phyloP scores from a whole-genome alignment of 2,329 filamentous ascomycete species.

The Fusarium longipes region DNA sequence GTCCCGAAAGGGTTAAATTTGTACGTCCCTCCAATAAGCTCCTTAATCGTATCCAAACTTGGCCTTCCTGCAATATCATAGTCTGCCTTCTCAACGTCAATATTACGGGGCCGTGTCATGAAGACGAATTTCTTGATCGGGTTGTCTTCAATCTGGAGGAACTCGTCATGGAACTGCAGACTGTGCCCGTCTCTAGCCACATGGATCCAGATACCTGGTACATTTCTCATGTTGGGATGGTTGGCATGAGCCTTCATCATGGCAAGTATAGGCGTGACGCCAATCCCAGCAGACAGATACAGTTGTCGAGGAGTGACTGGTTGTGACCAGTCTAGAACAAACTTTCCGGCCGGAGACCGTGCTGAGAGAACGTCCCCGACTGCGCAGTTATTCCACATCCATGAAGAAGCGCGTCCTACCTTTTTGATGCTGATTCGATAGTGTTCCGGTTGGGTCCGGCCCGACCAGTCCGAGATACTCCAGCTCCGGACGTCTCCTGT shows the following conservation, averaged over 20 bases:
- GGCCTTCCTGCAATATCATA: not conserved
- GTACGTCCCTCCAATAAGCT: not conserved
- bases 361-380: not conserved
- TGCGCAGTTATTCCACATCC: not conserved
- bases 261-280: conserved; percentile 1
- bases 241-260: conserved; percentile 8
- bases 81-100: not conserved
- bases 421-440: conserved; percentile 15
- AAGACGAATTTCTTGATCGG: not conserved
- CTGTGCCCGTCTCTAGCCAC: not conserved
- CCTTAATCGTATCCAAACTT: not conserved
- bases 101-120: not conserved
- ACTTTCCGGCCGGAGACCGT: conserved; percentile 1
- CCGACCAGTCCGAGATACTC: conserved; percentile 18
- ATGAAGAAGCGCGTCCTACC: not conserved
- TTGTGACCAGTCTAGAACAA: conserved; percentile 6
- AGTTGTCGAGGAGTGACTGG: conserved; percentile 1
- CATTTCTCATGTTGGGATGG: not conserved
- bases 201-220: conserved; percentile 10
- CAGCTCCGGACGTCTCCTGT: conserved; percentile 11
- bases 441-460: not conserved
- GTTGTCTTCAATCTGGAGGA: not conserved
- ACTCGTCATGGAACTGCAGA: conserved; percentile 4
- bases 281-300: conserved; percentile 7
- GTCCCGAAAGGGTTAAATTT: not conserved